Evolutionary conservation across 352 stramenopile species (phyloP).

Genomic region (Phytophthora pluvialis): DNA sequence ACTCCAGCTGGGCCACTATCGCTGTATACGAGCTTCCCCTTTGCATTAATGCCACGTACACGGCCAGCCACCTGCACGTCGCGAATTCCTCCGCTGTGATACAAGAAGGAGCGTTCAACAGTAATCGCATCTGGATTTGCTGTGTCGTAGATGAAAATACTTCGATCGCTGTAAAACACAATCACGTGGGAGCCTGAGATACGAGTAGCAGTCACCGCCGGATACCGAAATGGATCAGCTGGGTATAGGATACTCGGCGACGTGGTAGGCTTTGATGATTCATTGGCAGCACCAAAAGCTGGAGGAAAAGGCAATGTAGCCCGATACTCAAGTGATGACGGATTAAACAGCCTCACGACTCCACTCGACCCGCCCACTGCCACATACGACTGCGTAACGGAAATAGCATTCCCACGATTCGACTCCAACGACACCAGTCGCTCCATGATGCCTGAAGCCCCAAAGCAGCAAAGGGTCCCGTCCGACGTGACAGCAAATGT

Average conservation of each 20-base stretch:
- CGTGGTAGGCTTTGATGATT: neutral
- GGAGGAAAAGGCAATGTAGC: slow-evolving; percentile 78
- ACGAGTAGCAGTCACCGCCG: slow-evolving; percentile 61
- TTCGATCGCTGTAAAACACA: slow-evolving; percentile 80
- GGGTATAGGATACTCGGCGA: slow-evolving; percentile 47
- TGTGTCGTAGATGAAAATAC: slow-evolving; percentile 82
- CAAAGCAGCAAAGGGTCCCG: slow-evolving; percentile 83
- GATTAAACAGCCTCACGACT: slow-evolving; percentile 78
- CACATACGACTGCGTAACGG: slow-evolving; percentile 77
- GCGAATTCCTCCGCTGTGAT: slow-evolving; percentile 75
- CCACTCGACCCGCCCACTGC: slow-evolving; percentile 68
- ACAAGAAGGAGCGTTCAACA: slow-evolving; percentile 80
- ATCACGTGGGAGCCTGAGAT: slow-evolving; percentile 69
- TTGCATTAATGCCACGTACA: slow-evolving; percentile 56
- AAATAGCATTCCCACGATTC: slow-evolving; percentile 65
- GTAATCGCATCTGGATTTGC: slow-evolving; percentile 51
- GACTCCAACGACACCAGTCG: slow-evolving; percentile 77
- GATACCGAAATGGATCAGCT: slow-evolving; percentile 59
- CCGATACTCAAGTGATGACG: slow-evolving; percentile 74
- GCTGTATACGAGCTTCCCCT: slow-evolving; percentile 65
- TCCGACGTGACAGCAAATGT: slow-evolving; percentile 77
- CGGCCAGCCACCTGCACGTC: slow-evolving; percentile 67
- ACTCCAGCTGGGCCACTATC: slow-evolving; percentile 23
- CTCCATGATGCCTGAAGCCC: slow-evolving; percentile 75
- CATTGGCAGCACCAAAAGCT: slow-evolving; percentile 62